A percentile compares a stretch with the other conserved stretches of the same genome.
These are phyloP conservation scores for Cinchona pubescens DNA, from an alignment of 257 asterid genomes.

Conservation along the genomic window DNA sequence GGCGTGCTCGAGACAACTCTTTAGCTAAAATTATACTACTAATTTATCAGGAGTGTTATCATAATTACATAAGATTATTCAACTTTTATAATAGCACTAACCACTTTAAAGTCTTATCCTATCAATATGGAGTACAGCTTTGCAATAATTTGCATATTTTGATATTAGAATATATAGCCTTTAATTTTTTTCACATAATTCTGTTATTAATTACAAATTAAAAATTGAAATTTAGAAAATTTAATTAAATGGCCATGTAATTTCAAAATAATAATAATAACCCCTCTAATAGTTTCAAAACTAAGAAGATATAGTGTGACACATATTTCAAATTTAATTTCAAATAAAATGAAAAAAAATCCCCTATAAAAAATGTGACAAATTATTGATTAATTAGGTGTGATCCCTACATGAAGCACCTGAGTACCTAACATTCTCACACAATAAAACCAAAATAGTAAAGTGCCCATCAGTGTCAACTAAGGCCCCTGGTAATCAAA, in stretches of 20 bases:
- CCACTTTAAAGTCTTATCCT: neutral
- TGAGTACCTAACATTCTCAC: neutral
- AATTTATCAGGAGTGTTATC: no score
- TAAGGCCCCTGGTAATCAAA: neutral
- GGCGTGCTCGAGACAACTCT: neutral
- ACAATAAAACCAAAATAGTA: neutral
- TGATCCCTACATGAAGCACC: no score
- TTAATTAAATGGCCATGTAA: no score
- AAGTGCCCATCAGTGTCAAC: neutral
- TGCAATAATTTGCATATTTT: neutral
- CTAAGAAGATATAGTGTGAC: neutral
- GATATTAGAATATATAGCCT: neutral
- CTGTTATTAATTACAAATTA: no score
- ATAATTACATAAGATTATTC: neutral
- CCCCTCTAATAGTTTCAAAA: neutral
- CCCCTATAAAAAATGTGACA: no score
- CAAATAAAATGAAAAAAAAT: no score
- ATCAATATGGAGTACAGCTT: neutral
- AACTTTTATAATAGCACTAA: neutral
- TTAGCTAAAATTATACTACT: no score
- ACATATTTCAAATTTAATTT: no score
- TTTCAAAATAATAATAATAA: no score
- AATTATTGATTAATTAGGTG: no score
- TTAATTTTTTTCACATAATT: no score
- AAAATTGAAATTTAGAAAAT: neutral